Conservation (phyloP, 2,329 filamentous ascomycete genomes). For the Colletotrichum somersetense region DNA sequence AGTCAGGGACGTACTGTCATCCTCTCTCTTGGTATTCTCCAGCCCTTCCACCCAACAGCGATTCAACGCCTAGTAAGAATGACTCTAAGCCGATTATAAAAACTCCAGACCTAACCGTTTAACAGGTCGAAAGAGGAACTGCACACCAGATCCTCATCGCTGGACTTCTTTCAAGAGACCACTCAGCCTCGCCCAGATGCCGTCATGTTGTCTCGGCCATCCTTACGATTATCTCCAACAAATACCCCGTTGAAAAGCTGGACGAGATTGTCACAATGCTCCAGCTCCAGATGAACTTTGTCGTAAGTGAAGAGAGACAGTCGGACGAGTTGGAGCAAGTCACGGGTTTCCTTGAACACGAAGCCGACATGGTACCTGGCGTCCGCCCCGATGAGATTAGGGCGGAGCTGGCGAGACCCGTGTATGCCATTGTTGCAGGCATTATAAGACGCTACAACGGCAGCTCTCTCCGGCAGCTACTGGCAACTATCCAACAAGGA, state of each 20-base stretch:
- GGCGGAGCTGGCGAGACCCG: constrained; percentile 35
- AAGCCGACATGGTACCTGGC: constrained; percentile 27
- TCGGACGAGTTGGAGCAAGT: constrained; percentile 24
- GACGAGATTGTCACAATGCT: constrained; percentile 39
- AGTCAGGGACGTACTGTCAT: constrained; percentile 41
- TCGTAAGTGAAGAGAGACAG: constrained; percentile 33
- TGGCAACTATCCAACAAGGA: constrained; percentile 45
- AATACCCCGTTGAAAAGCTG: constrained; percentile 55
- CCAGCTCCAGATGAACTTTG: constrained; percentile 44
- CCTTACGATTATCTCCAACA: constrained; percentile 59
- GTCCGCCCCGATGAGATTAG: constrained; percentile 11
- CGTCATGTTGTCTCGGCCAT: constrained; percentile 50
- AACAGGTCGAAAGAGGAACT: constrained; percentile 54
- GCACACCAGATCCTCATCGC: constrained; percentile 49
- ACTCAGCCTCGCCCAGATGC: constrained; percentile 44
- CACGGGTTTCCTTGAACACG: constrained; percentile 31
- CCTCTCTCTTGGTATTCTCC: constrained; percentile 56
- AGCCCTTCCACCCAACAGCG: constrained; percentile 51
- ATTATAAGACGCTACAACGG: constrained; percentile 55
- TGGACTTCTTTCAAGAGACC: constrained; percentile 37
- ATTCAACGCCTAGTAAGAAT: constrained; percentile 53
- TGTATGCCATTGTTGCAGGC: constrained; percentile 54
- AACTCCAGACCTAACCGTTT: constrained; percentile 11
- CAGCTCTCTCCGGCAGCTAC: constrained; percentile 52
- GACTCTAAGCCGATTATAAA: neutral